These are phyloP conservation scores for Saccharomycopsis sp. DNA, from an alignment of 805 yeast genomes.

Conservation along the genomic window DNA sequence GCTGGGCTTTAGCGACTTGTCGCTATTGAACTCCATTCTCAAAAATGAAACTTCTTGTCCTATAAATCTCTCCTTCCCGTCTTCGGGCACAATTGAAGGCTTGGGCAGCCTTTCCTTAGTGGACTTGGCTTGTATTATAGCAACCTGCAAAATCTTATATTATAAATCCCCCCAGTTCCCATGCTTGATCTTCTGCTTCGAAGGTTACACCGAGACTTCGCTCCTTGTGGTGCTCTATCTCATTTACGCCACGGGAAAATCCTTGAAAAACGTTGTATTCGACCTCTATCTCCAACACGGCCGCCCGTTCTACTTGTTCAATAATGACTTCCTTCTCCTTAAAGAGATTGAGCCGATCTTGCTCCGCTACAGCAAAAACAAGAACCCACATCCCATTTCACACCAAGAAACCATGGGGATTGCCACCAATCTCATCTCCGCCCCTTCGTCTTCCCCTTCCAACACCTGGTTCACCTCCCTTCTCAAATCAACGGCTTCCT, in stretches of 20 bases:
- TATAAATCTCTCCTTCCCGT: constrained; percentile 51
- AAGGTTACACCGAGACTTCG: constrained; percentile 89
- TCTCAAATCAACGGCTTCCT: constrained; percentile 20
- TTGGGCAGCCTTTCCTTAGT: constrained; percentile 59
- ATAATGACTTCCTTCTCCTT: constrained; percentile 60
- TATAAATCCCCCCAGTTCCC: constrained; percentile 32
- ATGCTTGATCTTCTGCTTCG: constrained; percentile 65
- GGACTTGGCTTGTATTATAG: constrained; percentile 54
- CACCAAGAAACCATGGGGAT: neutral
- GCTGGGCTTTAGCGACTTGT: neutral
- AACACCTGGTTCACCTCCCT: constrained; percentile 25
- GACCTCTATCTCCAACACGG: constrained; percentile 53
- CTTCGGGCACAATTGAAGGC: constrained; percentile 68
- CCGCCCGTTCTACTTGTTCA: constrained; percentile 79
- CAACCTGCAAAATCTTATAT: constrained; percentile 60
- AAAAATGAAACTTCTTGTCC: no score
- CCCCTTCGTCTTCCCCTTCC: neutral
- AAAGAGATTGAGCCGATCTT: constrained; percentile 56
- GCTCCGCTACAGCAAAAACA: constrained; percentile 37
- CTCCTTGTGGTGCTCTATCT: constrained; percentile 61
- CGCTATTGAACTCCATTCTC: no score
- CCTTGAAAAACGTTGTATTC: constrained; percentile 56
- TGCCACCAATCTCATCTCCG: neutral
- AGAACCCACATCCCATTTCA: neutral
- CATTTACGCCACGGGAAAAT: constrained; percentile 55